Evolutionary conservation across 306 rosid genomes (phyloP).

Genomic region (Lathyrus oleraceus): DNA sequence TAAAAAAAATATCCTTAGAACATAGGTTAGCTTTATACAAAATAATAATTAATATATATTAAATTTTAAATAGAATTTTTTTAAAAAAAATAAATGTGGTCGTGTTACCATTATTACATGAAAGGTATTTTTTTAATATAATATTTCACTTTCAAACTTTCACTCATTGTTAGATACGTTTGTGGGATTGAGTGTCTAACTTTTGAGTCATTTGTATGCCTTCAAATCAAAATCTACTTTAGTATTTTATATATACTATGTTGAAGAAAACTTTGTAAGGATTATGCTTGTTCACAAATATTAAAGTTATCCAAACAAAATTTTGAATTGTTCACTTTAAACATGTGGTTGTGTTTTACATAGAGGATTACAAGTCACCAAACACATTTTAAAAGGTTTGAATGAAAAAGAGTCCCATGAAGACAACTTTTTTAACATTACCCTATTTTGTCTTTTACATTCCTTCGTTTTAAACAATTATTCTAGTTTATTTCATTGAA

Average conservation of each 20-base stretch:
- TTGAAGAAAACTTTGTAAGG: background rate
- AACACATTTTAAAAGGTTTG: conserved; percentile 12
- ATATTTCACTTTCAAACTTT: background rate
- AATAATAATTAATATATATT: no score
- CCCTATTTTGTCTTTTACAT: background rate
- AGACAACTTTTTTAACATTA: background rate
- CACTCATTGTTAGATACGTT: background rate
- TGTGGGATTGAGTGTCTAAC: background rate
- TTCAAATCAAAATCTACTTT: background rate
- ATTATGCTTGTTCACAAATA: conserved; percentile 2
- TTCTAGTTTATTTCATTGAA: background rate
- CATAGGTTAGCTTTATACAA: no score
- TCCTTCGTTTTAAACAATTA: background rate
- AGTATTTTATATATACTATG: background rate
- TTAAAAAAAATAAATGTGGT: no score
- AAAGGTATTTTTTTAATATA: background rate
- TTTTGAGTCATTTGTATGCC: conserved; percentile 11
- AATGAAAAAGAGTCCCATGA: conserved; percentile 1
- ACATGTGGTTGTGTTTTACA: background rate
- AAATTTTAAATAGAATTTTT: no score
- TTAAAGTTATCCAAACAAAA: background rate
- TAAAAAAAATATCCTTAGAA: no score
- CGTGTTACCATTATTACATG: no score
- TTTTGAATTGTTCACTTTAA: background rate
- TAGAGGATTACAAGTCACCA: conserved; percentile 30